Evolutionary conservation across 495 filamentous ascomycete genomes (phyloP).

Genomic region (Eremomyces bilateralis): DNA sequence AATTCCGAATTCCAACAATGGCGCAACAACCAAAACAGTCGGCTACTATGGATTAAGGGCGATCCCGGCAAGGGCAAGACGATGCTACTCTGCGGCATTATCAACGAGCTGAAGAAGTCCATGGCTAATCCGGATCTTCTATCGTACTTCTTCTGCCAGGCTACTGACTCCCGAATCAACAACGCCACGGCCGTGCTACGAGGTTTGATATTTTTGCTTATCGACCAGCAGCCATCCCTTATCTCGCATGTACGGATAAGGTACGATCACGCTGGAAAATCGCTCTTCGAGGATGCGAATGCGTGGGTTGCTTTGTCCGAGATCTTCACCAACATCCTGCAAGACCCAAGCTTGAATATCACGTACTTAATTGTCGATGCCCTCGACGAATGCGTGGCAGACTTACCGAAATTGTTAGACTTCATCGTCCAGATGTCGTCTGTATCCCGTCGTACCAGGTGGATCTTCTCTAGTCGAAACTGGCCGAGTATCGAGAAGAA

Average conservation of each 20-base stretch:
- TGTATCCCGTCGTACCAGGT: constrained; percentile 14
- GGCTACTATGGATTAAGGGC: constrained; percentile 24
- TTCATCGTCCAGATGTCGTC: constrained; percentile 13
- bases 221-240: constrained; percentile 16
- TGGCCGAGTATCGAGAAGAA: constrained; percentile 16
- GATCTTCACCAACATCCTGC: constrained; percentile 19
- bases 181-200: constrained; percentile 22
- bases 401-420: constrained; percentile 3
- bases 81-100: constrained; percentile 14
- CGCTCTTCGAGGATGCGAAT: constrained; percentile 19
- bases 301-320: constrained; percentile 14
- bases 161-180: constrained; percentile 16
- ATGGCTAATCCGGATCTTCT: constrained; percentile 4
- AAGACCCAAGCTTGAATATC: constrained; percentile 11
- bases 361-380: constrained; percentile 15
- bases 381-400: constrained; percentile 5
- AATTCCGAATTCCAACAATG: constrained; percentile 19
- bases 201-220: constrained; percentile 22
- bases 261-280: constrained; percentile 11
- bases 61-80: constrained; percentile 23
- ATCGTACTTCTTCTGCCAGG: constrained; percentile 9
- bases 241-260: constrained; percentile 15
- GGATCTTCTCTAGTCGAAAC: constrained; percentile 21
- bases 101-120: constrained; percentile 5
- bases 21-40: constrained; percentile 11